Conservation (phyloP, 345 rosid species). For the Salix caprea region DNA sequence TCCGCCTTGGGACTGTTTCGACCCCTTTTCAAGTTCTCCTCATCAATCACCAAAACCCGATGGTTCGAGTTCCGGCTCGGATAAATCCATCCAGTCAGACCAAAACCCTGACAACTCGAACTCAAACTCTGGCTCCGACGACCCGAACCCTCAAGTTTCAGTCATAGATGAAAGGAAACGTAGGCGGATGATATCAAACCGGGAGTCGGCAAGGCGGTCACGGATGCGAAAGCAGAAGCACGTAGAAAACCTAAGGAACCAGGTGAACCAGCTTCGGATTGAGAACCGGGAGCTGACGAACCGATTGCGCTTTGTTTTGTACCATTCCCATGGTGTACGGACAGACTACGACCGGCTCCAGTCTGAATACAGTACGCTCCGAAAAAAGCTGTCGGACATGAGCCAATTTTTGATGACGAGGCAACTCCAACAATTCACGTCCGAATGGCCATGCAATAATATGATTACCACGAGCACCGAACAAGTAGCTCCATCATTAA, state of each 20-base stretch:
- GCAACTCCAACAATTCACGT: constrained; percentile 43
- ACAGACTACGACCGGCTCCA: constrained; percentile 58
- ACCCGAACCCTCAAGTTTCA: constrained; percentile 24
- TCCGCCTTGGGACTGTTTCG: constrained; percentile 57
- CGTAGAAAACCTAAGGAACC: constrained; percentile 64
- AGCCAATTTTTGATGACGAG: constrained; percentile 43
- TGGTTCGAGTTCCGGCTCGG: constrained; percentile 38
- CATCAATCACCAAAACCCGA: constrained; percentile 40
- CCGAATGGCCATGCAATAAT: constrained; percentile 55
- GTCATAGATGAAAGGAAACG: constrained; percentile 56
- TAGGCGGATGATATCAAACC: constrained; percentile 81
- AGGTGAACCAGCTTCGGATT: constrained; percentile 53
- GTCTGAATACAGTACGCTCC: constrained; percentile 48
- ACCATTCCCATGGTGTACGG: constrained; percentile 37
- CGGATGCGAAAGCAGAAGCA: constrained; percentile 79
- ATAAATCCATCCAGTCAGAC: constrained; percentile 30
- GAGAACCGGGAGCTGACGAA: constrained; percentile 63
- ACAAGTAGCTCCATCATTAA: constrained; percentile 41
- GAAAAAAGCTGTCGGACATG: constrained; percentile 50
- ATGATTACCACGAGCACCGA: constrained; percentile 22
- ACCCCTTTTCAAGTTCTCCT: constrained; percentile 24
- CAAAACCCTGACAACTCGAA: constrained; percentile 27
- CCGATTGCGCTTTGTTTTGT: constrained; percentile 48
- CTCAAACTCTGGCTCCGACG: constrained; percentile 30
- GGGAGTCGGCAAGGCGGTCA: constrained; percentile 87